Evolutionary conservation across 2,329 filamentous ascomycete genomes (phyloP), one percentile per base, ranked within the genome.

Genomic region (Biscogniauxia marginata): DNA sequence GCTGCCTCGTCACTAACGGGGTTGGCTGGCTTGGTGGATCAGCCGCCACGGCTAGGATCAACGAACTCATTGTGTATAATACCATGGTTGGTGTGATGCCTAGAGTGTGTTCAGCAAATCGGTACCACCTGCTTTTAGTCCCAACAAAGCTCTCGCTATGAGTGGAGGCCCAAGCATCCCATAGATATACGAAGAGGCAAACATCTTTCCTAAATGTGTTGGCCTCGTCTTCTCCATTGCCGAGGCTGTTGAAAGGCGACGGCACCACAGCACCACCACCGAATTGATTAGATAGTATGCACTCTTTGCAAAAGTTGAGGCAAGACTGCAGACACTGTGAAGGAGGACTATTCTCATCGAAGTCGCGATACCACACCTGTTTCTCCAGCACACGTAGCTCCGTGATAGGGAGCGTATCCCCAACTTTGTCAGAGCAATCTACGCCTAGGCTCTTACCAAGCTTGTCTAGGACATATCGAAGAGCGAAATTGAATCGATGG

Each of bases 51-150:
- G 23, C 24, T 1, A 56, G 50, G 25, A 63, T 57, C 3, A 63
- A 46, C 3, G 54, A 55, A 47, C 56, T 57, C 63, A 65, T 60
- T 8, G 50, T 60, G 45, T 44, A 53, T 30, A 65, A 54, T 45
- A 55, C 53, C 30, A 49, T 52, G 20, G 56, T 39, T 2, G 61
- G 53, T 1, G 49, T 25, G 30, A 61, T 51, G 3, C 43, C n/a
- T 4, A 59, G 4, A 20, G 7, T 34, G 1, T 8, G 8, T 21
- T 39, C 34, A 13, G 55, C 49, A 4, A 50, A 9, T 4, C 16
- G 8, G 9, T 52, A 53, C 63, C 63, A 65, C 44, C 21, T 7
- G 9, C 34, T 16, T 7, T 2, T 9, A 18, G 21, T 11, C 0
- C 11, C 47, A 2, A 7, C 22, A 9, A 21, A 6, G 8, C 22